Percentiles rank a stretch among this genome's conserved stretches.
These are phyloP conservation scores for Aureobasidium subglaciale DNA, from an alignment of 2,329 filamentous ascomycete species.

Conservation along the genomic window DNA sequence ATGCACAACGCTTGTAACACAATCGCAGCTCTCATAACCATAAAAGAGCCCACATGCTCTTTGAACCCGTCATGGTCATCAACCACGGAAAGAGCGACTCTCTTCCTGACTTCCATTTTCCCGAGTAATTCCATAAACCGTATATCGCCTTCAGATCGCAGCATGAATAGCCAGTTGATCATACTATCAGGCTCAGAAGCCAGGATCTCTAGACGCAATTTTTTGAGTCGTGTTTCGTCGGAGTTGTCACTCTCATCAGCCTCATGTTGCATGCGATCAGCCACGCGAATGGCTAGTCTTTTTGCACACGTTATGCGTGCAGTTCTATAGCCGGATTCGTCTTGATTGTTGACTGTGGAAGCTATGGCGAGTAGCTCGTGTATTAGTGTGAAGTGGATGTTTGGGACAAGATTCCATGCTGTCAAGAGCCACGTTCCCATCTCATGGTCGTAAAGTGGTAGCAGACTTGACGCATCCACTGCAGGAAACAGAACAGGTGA, in stretches of 20 bases:
- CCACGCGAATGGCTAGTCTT: background rate
- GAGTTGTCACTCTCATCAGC: background rate
- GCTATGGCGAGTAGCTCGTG: background rate
- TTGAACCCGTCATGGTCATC: background rate
- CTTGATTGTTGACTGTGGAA: background rate
- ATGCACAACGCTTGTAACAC: background rate
- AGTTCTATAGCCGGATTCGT: background rate
- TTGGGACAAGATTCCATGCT: background rate
- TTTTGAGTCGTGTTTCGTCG: background rate
- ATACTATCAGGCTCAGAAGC: background rate
- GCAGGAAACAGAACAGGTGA: background rate
- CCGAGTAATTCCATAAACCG: background rate
- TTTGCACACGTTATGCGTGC: background rate
- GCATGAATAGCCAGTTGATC: slow-evolving; percentile 2
- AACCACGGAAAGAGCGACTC: background rate
- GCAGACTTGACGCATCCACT: background rate
- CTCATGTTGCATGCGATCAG: background rate
- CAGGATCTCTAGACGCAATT: background rate
- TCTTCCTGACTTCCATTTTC: background rate
- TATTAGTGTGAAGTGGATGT: background rate
- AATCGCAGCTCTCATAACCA: background rate
- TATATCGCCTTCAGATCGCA: background rate
- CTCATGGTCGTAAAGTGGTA: background rate
- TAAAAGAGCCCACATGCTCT: background rate
- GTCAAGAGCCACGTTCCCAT: slow-evolving; percentile 2